Evolutionary conservation across 2,329 filamentous ascomycete species (phyloP), one percentile per base, ranked within the genome.

Genomic region (Aspergillus sclerotialis): DNA sequence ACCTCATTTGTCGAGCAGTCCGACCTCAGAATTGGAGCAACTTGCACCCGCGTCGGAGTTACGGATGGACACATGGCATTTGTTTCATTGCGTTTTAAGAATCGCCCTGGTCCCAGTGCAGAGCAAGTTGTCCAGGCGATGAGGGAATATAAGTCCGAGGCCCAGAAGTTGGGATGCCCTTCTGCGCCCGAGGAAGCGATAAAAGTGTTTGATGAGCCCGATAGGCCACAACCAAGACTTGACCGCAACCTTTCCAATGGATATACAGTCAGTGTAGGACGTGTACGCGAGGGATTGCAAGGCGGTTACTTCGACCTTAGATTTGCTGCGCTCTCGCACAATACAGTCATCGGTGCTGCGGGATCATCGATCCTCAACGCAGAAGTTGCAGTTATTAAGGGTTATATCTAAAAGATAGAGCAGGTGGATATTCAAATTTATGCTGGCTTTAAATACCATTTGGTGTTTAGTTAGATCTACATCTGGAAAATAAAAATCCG

Each of bases 31-130:
- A 80, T 96, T 36, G 87, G 82, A 4, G 90, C 87, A 8, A 80
- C 89, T 3, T 96, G 92, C 69, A 96, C 92, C 56, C 80, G 92
- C 42, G 92, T 96, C 3, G 77, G 88, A n/a, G 92, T 96, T 12
- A 76, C 94, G 38, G 90, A 96, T 57, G 92, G 92, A 28, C 92
- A 96, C 67, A 93, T 83, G 36, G 89, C 86, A n/a, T 95, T 89
- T 56, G 87, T 96, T 7, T 92, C 85, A 6, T 70, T 96, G 43
- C 74, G 78, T 36, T 96, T 96, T 63, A 76, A 78, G 57, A 78
- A 78, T 50, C 76, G 82, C 24, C 84, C 85, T 2, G 68, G 80
- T 4, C 90, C 90, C 3, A 77, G 70, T 16, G 82, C 80, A 0
- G 82, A 87, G 48, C 71, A 86, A 43, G 85, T 93, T 48, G 84